Percentiles rank a stretch among this genome's conserved stretches.
Conservation (phyloP, 345 rosid species). For the Camelina laxa region DNA sequence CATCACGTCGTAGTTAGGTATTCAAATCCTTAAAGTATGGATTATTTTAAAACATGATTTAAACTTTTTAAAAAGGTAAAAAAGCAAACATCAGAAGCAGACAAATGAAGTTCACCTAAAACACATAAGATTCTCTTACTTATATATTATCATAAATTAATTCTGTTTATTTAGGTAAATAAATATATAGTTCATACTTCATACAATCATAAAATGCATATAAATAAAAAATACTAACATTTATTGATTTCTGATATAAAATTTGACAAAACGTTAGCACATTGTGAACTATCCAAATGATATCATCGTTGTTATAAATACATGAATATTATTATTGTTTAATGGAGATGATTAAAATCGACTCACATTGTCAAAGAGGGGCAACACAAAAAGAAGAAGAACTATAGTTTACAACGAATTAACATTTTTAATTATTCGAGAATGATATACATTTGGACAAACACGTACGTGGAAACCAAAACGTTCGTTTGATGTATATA, state of each 20-base stretch:
- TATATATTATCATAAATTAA: neutral
- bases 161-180: neutral
- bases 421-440: constrained; percentile 13
- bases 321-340: neutral
- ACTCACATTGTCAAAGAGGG: constrained; percentile 16
- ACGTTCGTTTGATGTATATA: constrained; percentile 31
- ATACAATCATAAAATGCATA: neutral
- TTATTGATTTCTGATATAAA: neutral
- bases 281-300: neutral
- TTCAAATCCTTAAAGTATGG: constrained; percentile 11
- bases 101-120: constrained; percentile 44
- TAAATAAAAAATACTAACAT: neutral
- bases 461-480: constrained; percentile 36
- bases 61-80: constrained; percentile 38
- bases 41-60: neutral
- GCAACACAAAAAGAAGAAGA: neutral
- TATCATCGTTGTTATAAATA: neutral
- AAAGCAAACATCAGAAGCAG: constrained; percentile 43
- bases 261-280: neutral
- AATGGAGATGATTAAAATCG: constrained; percentile 14
- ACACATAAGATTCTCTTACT: constrained; percentile 29
- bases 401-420: neutral
- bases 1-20: neutral
- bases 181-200: too few relatives aligned
- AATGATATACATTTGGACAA: constrained; percentile 32